Evolutionary conservation across 805 yeast genomes (phyloP), one percentile per base, ranked within the genome.

Genomic region (Candida broadrunensis): DNA sequence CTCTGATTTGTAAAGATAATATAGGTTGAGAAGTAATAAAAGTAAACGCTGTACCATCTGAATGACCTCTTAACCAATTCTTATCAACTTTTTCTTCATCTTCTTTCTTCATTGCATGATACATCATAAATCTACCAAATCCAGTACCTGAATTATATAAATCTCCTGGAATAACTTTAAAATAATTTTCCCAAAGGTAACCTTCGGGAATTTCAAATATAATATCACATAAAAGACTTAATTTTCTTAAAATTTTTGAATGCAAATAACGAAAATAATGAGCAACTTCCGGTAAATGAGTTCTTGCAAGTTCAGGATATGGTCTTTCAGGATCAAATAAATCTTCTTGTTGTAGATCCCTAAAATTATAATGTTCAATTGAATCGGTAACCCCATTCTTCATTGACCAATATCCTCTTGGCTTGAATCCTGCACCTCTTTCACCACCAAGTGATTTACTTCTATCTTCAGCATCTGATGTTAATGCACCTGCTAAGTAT

Each of bases 401-500:
- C 53, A 55, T 50, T 14, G 55, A 43, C 61, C 61, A 56, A 31
- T 55, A 56, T 1, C 58, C 58, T 38, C 46, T 47, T 12, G 61
- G 61, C 36, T 56, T 56, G 39, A 52, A 56, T 3, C 61, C 61
- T 12, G 52, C 51, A n/a, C 59, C 59, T 41, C 60, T 45, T 36
- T 56, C 61, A 20, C 52, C 61, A 5, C 61, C 61, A 12, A 54
- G 36, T 5, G 58, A 54, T 7, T 38, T 47, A 1, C 44, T 17
- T 23, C 60, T 46, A 32, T 55, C 56, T 40, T 55, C 60, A 8
- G 43, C 40, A 34, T 57, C 60, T 2, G 60, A 48, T 23, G 51
- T 52, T 39, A 47, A 52, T 16, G 60, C 70, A 21, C 77, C 76
- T 2, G 75, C 72, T 11, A 64, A 42, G 39, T 56, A 64, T 33